Evolutionary conservation across 140 eudicot species (phyloP).

Genomic region (Ambrosia hybrid): DNA sequence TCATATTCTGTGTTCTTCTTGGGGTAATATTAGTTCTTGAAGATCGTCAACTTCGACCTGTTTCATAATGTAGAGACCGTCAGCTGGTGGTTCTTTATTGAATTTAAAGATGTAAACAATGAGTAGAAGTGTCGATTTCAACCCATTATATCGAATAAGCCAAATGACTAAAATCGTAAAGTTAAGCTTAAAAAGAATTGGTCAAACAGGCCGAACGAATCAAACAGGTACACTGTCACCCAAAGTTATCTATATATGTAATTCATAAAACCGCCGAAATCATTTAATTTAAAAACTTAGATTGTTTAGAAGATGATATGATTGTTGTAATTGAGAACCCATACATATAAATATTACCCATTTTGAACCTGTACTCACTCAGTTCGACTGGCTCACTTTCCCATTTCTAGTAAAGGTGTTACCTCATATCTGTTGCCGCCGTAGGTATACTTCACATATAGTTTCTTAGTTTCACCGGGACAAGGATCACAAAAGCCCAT

Average conservation of each 20-base stretch:
- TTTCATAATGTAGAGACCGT: conserved; percentile 2
- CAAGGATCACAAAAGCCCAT: conserved; percentile 99
- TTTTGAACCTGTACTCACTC: background rate
- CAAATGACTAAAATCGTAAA: too few relatives aligned
- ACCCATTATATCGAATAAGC: background rate
- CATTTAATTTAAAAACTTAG: too few relatives aligned
- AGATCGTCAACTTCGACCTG: conserved; percentile 80
- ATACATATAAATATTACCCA: background rate
- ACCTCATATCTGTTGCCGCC: conserved; percentile 66
- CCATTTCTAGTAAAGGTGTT: background rate
- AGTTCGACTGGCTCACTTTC: background rate
- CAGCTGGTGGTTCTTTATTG: background rate
- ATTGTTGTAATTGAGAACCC: background rate
- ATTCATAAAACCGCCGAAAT: too few relatives aligned
- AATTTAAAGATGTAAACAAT: background rate
- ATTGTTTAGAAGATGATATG: background rate
- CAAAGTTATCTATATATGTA: too few relatives aligned
- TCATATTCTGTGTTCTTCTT: conserved; percentile 61
- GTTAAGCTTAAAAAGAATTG: too few relatives aligned
- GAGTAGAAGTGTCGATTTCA: background rate
- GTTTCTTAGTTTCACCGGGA: conserved; percentile 73
- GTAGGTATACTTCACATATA: conserved; percentile 62
- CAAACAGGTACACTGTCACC: background rate
- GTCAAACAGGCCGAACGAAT: background rate
- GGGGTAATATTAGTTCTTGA: conserved; percentile 71